These are phyloP conservation scores for Volvox africanus DNA, from an alignment of 139 green algal genomes.

Conservation along the genomic window DNA sequence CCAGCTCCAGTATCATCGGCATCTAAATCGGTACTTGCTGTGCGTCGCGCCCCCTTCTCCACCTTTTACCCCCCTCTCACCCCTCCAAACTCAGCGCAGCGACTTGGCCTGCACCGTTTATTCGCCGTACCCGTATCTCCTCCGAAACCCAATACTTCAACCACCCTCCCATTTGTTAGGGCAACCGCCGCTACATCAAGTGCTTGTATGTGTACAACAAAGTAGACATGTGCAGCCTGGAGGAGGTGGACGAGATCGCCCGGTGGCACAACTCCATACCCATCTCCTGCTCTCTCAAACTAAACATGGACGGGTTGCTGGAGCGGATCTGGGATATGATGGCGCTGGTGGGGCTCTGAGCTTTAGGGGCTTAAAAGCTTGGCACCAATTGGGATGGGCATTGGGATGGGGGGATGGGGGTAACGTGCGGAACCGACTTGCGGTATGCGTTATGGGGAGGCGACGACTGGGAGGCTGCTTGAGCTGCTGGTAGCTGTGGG, in stretches of 20 bases:
- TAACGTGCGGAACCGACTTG: too few relatives aligned
- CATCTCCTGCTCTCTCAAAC: slow-evolving; percentile 87
- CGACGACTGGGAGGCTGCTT: too few relatives aligned
- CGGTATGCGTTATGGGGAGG: too few relatives aligned
- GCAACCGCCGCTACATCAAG: slow-evolving; percentile 92
- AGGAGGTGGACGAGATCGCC: slow-evolving; percentile 96
- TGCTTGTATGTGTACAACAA: slow-evolving; percentile 99
- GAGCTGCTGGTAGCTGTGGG: too few relatives aligned
- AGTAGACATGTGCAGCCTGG: slow-evolving; percentile 91
- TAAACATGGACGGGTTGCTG: slow-evolving; percentile 97
- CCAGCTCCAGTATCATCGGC: background rate
- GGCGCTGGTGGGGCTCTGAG: slow-evolving; percentile 75
- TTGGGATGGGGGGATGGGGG: too few relatives aligned
- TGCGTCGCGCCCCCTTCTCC: background rate
- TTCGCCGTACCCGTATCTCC: too few relatives aligned
- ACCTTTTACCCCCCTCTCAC: background rate
- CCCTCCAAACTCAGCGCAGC: background rate
- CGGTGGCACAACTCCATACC: slow-evolving; percentile 85
- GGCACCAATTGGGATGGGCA: too few relatives aligned
- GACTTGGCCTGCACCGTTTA: too few relatives aligned
- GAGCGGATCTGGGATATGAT: slow-evolving; percentile 97
- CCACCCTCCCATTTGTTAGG: slow-evolving; percentile 49
- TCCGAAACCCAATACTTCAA: too few relatives aligned
- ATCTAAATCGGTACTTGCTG: background rate
- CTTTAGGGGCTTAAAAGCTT: background rate